phyloP scores from a whole-genome alignment of 2,329 filamentous ascomycete genomes.

The Cordyceps pruinosa region DNA sequence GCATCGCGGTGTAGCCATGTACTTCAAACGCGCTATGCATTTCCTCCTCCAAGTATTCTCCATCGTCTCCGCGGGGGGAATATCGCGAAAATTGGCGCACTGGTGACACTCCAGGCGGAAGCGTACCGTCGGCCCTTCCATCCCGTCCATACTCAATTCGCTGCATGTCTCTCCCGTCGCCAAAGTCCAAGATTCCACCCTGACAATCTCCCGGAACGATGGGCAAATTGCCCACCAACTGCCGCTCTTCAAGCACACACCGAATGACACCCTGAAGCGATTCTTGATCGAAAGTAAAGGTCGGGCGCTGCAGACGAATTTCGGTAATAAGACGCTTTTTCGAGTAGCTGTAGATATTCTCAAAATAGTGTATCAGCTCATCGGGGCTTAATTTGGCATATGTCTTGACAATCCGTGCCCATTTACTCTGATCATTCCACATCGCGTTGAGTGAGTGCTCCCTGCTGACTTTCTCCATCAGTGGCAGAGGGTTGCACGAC shows the following conservation, averaged over 20 bases:
- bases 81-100: slow-evolving; percentile 28
- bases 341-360: slow-evolving; percentile 39
- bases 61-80: slow-evolving; percentile 35
- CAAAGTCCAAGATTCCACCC: slow-evolving; percentile 37
- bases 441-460: slow-evolving; percentile 26
- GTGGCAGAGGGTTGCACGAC: slow-evolving; percentile 16
- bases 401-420: slow-evolving; percentile 35
- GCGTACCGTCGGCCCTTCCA: slow-evolving; percentile 30
- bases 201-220: slow-evolving; percentile 26
- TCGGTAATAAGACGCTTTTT: slow-evolving; percentile 38
- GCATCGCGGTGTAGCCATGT: background rate
- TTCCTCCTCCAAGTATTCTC: slow-evolving; percentile 26
- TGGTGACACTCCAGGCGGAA: slow-evolving; percentile 25
- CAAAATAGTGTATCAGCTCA: slow-evolving; percentile 43
- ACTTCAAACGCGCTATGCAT: slow-evolving; percentile 12
- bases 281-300: slow-evolving; percentile 39
- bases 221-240: slow-evolving; percentile 26
- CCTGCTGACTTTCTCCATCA: slow-evolving; percentile 21
- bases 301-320: slow-evolving; percentile 32
- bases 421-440: slow-evolving; percentile 31
- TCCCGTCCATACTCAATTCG: slow-evolving; percentile 25
- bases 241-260: slow-evolving; percentile 32
- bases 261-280: slow-evolving; percentile 35
- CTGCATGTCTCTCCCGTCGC: slow-evolving; percentile 30
- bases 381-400: slow-evolving; percentile 44